Base-by-base conservation (phyloP, 2,329 filamentous ascomycete species). In the Huntiella savannae region DNA sequence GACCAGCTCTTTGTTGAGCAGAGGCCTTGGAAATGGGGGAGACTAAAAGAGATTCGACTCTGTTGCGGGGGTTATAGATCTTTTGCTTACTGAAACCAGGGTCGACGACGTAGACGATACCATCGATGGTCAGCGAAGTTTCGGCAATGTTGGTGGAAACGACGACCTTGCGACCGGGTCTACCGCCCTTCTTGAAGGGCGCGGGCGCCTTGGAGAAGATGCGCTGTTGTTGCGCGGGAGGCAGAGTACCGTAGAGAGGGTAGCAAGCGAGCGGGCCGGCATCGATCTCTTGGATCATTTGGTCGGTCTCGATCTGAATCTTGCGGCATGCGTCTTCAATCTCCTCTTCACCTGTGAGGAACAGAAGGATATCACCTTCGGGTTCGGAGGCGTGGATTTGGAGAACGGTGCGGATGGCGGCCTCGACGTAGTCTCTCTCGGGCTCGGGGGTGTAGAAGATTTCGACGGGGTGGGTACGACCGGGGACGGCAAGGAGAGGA, bases 11-110 rank as follows among this genome's bases (percentile, higher is more conserved):
- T 65, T 98, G 91, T 60, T 95, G 85, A 7, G 92, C 91, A 1
- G 91, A 96, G 17, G 91, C 91, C 62, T 95, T 96, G 49, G 87
- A 96, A 54, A 98, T 96, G 16, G 91, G 87, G 3, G 91, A 95
- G 4, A 98, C 88, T n/a, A 98, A 70, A 5, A 98, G 72, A 1
- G 91, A 96, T 64, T 98, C 91, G 53, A 98, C 87, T 61, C 91
- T 79, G 55, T 94, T 92, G 51, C 91, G 79, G 16, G 91, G 88
- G 62, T 98, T 96, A 69, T 96, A 98, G 52, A 96, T 91, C 64
- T 96, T 98, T 58, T 98, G 91, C 67, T 98, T 98, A 66, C 86
- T 94, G 68, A 98, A 98, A 33, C 91, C 91, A 2, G 91, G 88
- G 57, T 98, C 91, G n/a, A 98, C 88, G 33, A 98, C 91, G 58